Base-by-base conservation (phyloP, 495 filamentous ascomycete species). In the Halenospora varia region DNA sequence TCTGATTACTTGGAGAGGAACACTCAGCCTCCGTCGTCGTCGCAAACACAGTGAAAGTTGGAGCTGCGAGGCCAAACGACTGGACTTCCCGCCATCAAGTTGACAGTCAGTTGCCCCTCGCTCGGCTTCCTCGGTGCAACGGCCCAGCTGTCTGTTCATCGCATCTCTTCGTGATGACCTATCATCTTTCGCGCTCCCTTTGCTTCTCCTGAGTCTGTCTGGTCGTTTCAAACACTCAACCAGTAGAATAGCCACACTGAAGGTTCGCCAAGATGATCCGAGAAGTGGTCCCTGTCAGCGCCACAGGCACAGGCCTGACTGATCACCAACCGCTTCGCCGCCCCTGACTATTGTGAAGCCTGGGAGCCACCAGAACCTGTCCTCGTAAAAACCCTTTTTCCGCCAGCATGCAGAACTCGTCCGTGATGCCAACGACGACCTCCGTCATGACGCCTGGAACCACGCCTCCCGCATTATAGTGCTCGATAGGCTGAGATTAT, bases 221-320 rank as follows among this genome's bases (percentile, higher is more conserved):
- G 10, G 44, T n/a, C 49, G 55, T 61, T 61, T 53, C 46, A 61
- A 56, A 56, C 53, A 56, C 8, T 40, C 35, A 15, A 15, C 59
- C 53, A 56, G 47, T 61, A 23, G 56, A 13, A 51, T 17, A 3
- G 2, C 4, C 17, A 10, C 2, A 11, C n/a, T 20, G 41, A 10
- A 23, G 1, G 10, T 13, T 20, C 48, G 48, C 44, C 50, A 47
- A 48, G 49, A 15, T 19, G n/a, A 25, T 26, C 23, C 49, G 56
- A n/a, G n/a, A 59, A 23, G 13, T 25, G 29, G 15, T 18, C 19
- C 18, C 55, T 57, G 19, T 40, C 41, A 60, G 53, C 53, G 53
- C 40, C 48, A 41, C 29, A 20, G 42, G 13, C 4, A 17, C 42
- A 46, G 13, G 42, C 13, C 3, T n/a, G 50, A 17, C 24, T 17